Base-by-base conservation (phyloP, 345 rosid genomes). In the Gossypium longicalyx region DNA sequence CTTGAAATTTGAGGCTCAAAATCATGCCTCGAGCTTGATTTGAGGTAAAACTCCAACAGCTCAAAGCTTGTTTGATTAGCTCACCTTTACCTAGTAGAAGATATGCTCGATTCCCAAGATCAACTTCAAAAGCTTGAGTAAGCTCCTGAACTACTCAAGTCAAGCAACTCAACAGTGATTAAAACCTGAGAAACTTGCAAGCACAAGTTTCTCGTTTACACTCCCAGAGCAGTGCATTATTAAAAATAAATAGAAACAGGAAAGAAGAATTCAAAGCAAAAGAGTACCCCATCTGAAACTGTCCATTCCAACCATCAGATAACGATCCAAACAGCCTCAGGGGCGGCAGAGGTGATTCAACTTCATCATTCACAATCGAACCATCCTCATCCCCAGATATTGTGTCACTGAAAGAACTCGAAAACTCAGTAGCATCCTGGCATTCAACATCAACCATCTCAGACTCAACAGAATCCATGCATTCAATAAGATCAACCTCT, bases 371-470 rank as follows among this genome's bases (percentile, higher is more conserved):
- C 4, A 17, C 60, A 3, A 52, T 38, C 47, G 19, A 52, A 70
- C 48, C 47, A 52, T 52, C 34, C 23, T 52, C 73, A 52, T 70
- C 73, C 25, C 73, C 73, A 2, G 73, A 70, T 10, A 4, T 8
- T 1, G 61, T 70, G 60, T 29, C 73, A 52, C 12, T 17, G 10
- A 70, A 70, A 51, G 73, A 70, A 70, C 73, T 70, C 23, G 73
- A 70, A n/a, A 11, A 29, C 10, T 70, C 73, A 6, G 60, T 52
- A n/a, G 60, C 3, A 70, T 70, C 73, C 17, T 70, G 17, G 10
- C 27, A 29, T 51, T 51, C 60, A 52, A 52, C 61, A 52, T 70
- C 47, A 29, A 52, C 12, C 47, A 70, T 70, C 73, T 52, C 60
- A n/a, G 8, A 29, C 16, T 27, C 73, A 0, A 22, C 17, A 27